Base-by-base conservation (phyloP, 2,329 filamentous ascomycete species). In the Chaetomiaceae sp. region DNA sequence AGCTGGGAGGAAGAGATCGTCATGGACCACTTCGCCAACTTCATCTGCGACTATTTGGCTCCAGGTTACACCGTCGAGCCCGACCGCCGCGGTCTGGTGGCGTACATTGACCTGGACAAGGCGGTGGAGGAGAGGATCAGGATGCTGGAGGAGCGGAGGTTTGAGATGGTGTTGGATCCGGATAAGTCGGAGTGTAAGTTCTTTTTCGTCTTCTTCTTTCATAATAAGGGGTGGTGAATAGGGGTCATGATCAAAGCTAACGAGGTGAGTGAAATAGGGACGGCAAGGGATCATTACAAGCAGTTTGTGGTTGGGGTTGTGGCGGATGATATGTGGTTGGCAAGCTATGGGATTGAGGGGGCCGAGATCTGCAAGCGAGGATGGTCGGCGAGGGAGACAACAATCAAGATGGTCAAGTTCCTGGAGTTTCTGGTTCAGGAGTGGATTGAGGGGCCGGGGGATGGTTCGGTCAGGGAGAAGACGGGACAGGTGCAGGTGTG, bases 41-140 rank as follows among this genome's bases (percentile, higher is more conserved):
- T 57, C 25, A 46, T 57, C 22, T 54, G 47, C 55, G 51, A 57
- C 34, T 57, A 57, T 36, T 45, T 57, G 6, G 51, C 51, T 3
- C 37, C 7, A 12, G 55, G 55, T 1, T 51, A 54, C 44, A 52
- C 55, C 4, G 22, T 55, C 20, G 38, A 42, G 20, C 55, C 55
- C 6, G 47, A 51, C 14, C 44, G 39, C 25, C 19, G 17, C 15
- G 44, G 40, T 1, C 47, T 57, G 2, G 52, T 52, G 17, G 39
- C 31, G 6, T 57, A 47, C 9, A 40, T 57, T 19, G 48, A 57
- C 31, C 47, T 57, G 44, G 36, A 49, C 15, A 19, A 27, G 7
- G 38, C 51, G 2, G 44, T 57, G 17, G 46, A 29, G 4, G 34
- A 42, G 44, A 14, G 55, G 7, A 51, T 57, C 6, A 3, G n/a